Evolutionary conservation across 345 rosid species (phyloP).

Genomic region (Brassica incana): DNA sequence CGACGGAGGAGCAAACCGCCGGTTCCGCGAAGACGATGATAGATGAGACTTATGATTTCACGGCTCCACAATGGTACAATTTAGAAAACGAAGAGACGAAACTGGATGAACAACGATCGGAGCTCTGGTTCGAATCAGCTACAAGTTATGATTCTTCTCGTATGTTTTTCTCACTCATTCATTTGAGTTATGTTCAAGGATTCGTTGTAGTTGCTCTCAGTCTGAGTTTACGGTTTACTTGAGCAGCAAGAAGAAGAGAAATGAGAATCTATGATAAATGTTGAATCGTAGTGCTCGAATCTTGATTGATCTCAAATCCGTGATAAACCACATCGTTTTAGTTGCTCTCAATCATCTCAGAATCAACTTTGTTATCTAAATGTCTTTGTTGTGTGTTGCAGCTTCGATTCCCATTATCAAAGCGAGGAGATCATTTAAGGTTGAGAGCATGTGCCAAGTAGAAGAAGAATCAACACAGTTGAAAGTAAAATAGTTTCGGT

Average conservation of each 20-base stretch:
- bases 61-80: slow-evolving; percentile 73
- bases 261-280: not conserved
- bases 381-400: slow-evolving; percentile 10
- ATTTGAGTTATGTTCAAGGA: not conserved
- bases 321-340: not conserved
- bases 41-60: slow-evolving; percentile 71
- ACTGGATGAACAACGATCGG: slow-evolving; percentile 55
- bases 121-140: slow-evolving; percentile 75
- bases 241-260: not conserved
- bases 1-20: slow-evolving; percentile 25
- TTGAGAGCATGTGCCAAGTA: slow-evolving; percentile 47
- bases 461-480: slow-evolving; percentile 44
- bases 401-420: slow-evolving; percentile 74
- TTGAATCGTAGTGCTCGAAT: not conserved
- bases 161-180: slow-evolving; percentile 38
- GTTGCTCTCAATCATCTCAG: not conserved
- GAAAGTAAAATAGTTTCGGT: slow-evolving; percentile 22
- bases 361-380: not conserved
- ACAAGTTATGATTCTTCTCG: slow-evolving; percentile 70
- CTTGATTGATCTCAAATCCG: not conserved
- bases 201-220: not conserved
- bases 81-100: slow-evolving; percentile 58
- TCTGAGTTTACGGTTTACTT: not conserved
- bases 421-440: slow-evolving; percentile 53
- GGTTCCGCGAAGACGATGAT: slow-evolving; percentile 22